A percentile compares a stretch with the other conserved stretches of the same genome.
These are phyloP conservation scores for Eucalyptus grandis DNA, from an alignment of 345 rosid genomes.

Conservation along the genomic window DNA sequence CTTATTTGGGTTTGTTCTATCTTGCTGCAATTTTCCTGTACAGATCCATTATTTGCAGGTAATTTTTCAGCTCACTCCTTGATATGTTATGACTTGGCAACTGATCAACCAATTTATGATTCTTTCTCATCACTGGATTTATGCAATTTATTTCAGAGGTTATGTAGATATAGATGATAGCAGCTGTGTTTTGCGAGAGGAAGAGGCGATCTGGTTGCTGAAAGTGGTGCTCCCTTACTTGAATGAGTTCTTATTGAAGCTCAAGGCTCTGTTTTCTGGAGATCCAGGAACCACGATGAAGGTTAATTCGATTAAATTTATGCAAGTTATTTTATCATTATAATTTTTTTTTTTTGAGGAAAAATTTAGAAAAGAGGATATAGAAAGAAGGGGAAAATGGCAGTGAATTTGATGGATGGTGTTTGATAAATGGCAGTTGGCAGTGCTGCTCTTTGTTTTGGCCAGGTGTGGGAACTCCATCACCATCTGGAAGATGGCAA, in stretches of 20 bases:
- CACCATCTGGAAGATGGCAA: slow-evolving; percentile 88
- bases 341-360: too few relatives aligned
- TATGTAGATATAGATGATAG: slow-evolving; percentile 20
- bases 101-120: too few relatives aligned
- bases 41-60: slow-evolving; percentile 71
- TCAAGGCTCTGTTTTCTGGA: slow-evolving; percentile 78
- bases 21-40: slow-evolving; percentile 64
- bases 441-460: slow-evolving; percentile 65
- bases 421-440: slow-evolving; percentile 55
- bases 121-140: not conserved
- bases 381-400: not conserved
- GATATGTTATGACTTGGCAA: not conserved
- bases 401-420: slow-evolving; percentile 3
- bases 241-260: slow-evolving; percentile 58
- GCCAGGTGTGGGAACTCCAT: slow-evolving; percentile 89
- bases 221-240: slow-evolving; percentile 66
- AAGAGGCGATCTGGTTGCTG: slow-evolving; percentile 62
- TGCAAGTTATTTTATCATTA: not conserved
- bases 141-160: slow-evolving; percentile 25
- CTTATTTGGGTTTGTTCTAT: slow-evolving; percentile 71
- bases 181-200: slow-evolving; percentile 55
- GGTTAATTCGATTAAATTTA: slow-evolving; percentile 15
- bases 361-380: not conserved
- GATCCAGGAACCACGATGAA: slow-evolving; percentile 91
- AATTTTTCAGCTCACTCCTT: not conserved